Evolutionary conservation across 2,329 filamentous ascomycete genomes (phyloP).

Genomic region (Stagonosporopsis cucurbitacearum): DNA sequence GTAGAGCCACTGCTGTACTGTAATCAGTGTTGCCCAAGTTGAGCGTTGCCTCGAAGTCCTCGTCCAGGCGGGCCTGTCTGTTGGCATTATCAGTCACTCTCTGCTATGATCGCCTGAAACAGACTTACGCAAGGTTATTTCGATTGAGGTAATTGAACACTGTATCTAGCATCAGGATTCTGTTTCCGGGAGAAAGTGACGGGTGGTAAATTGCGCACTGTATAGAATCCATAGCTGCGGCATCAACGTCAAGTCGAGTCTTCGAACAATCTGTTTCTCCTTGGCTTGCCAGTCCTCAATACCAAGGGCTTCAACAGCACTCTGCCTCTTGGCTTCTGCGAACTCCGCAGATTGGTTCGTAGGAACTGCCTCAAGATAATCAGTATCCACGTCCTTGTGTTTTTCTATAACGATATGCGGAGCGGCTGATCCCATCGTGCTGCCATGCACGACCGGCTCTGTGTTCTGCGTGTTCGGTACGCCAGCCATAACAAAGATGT

Average conservation of each 20-base stretch:
- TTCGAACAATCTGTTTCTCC: conserved; percentile 15
- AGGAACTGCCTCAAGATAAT: neutral
- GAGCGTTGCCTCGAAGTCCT: conserved; percentile 23
- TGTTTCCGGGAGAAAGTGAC: neutral
- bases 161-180: neutral
- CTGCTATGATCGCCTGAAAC: neutral
- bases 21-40: conserved; percentile 23
- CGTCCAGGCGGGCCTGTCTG: conserved; percentile 23
- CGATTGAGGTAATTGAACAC: conserved; percentile 6
- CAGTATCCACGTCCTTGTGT: neutral
- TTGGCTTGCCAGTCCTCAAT: conserved; percentile 21
- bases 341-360: neutral
- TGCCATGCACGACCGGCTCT: neutral
- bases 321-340: conserved; percentile 1
- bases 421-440: neutral
- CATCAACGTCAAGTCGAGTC: conserved; percentile 18
- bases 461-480: neutral
- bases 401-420: neutral
- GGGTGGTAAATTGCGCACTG: neutral
- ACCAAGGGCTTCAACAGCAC: conserved; percentile 13
- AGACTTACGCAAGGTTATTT: neutral
- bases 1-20: conserved; percentile 20
- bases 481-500: neutral
- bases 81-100: neutral
- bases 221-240: conserved; percentile 25